Evolutionary conservation across 257 asterid species (phyloP), one percentile per base, ranked within the genome.

Genomic region (Jaltomata sinuosa): DNA sequence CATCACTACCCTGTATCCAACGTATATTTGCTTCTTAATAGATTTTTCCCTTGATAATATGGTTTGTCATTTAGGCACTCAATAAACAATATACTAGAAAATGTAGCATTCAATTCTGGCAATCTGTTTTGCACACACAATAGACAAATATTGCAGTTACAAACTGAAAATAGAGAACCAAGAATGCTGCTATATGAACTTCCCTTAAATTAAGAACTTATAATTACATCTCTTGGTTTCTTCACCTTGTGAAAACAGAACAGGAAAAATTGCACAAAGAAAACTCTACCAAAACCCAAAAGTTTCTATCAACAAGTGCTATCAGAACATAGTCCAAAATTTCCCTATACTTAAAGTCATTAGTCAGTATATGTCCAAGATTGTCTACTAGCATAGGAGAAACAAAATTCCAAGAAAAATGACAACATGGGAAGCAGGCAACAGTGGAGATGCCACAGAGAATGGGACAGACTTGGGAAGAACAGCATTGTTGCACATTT

Each of bases 381-480:
- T 52, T 11, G 22, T 36, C 86, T 25, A 83, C 49, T 16, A 80
- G 16, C 62, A 83, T n/a, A 77, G 76, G 21, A 64, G 84, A 82
- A 87, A 61, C 83, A 83, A 45, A 36, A 88, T 32, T 80, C 91
- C 90, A 62, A 86, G 5, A 78, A 85, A 64, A 83, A 89, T 71
- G 42, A 88, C 69, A 64, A 80, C 84, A 85, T 78, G 84, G 64
- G 88, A 84, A 85, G 34, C 80, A 81, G 53, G 80, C 10, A 38
- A 77, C 32, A 50, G 53, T 40, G 88, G 81, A 81, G 89, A 78
- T 87, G 87, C 86, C 31, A 82, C 90, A 64, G 84, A 67, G 80
- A 90, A 79, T 83, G 88, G 90, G 91, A 90, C 90, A 88, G 88
- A 87, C 84, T 87, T 83, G 88, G 93, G 87, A 87, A 88, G 72